Evolutionary conservation across 2,329 filamentous ascomycete genomes (phyloP), one percentile per base, ranked within the genome.

Genomic region (Penicillium psychrosexuale): DNA sequence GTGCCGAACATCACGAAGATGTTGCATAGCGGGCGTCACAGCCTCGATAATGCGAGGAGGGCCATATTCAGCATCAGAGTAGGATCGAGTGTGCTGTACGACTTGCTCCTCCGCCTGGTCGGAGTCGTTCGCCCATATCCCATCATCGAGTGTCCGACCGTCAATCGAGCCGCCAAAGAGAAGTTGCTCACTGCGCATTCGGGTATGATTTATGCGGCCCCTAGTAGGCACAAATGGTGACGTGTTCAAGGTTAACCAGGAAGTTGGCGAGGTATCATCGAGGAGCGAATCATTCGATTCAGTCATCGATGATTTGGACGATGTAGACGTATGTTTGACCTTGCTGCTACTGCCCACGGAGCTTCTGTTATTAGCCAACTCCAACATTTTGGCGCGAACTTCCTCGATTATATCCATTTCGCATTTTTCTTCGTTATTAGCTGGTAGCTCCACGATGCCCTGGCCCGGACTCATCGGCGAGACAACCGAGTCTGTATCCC

Each of bases 21-120:
- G 61, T 28, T 67, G 56, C 62, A 68, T 68, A n/a, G 63, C 63
- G 34, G 56, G 61, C 6, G 53, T 57, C 11, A 68, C 58, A 8
- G 61, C 62, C 11, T 65, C 59, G 12, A 52, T 57, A 11, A 66
- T 56, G 15, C 60, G 53, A 9, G 46, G 44, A 36, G 63, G 52
- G 5, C 43, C 40, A 28, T 44, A 17, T 0, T 49, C 48, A 8
- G 15, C 36, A n/a, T 42, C 13, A 3, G 48, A 51, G 15, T 39
- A 28, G 15, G 52, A 51, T 13, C 55, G 40, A 13, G 15, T 46
- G n/a, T 43, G 55, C 6, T 38, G 37, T 6, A 51, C 11, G 5
- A 44, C 56, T 17, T 55, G 56, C 9, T 53, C 54, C 7, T 58
- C 56, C n/a, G 37, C 45, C 9, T 47, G 9, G 17, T 53, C 51